Conservation (phyloP, 1,139 yeast genomes). For the Yamadazyma diospyri region DNA sequence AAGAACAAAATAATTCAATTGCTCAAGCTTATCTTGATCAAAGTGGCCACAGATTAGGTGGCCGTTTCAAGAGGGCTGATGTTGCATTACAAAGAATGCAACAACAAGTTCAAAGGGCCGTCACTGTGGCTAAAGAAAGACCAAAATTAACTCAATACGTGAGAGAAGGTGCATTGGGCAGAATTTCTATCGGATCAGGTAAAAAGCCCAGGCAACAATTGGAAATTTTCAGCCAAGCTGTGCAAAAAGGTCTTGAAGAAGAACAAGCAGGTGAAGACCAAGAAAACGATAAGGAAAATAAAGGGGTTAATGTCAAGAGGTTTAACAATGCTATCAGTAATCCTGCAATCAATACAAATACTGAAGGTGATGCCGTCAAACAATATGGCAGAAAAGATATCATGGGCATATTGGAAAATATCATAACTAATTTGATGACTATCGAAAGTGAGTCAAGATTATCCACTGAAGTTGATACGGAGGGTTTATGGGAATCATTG, state of each 20-base stretch:
- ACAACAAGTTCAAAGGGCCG: conserved; percentile 96
- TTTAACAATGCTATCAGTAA: conserved; percentile 18
- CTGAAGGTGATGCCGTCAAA: conserved; percentile 24
- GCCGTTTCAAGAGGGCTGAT: conserved; percentile 86
- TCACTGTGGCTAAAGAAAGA: conserved; percentile 88
- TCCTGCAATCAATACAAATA: conserved; percentile 18
- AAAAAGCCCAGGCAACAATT: conserved; percentile 88
- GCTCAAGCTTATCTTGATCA: conserved; percentile 95
- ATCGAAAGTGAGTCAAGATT: conserved; percentile 83
- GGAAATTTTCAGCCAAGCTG: conserved; percentile 60
- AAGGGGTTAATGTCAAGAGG: conserved; percentile 16
- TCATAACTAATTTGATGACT: conserved; percentile 73
- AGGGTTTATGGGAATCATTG: conserved; percentile 73
- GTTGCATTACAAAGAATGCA: conserved; percentile 97
- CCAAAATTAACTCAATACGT: conserved; percentile 71
- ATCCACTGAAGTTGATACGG: conserved; percentile 49
- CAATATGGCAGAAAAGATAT: conserved; percentile 42
- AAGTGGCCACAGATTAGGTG: conserved; percentile 88
- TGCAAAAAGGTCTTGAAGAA: conserved; percentile 44
- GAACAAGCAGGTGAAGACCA: conserved; percentile 23
- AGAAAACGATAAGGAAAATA: conserved; percentile 18
- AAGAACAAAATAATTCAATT: conserved; percentile 59
- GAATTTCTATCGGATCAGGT: conserved; percentile 76
- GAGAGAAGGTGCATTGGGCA: conserved; percentile 89
- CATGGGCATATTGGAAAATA: conserved; percentile 64